A percentile compares a stretch with the other conserved stretches of the same genome.
Conservation (phyloP, 192 early-diverging fungal genomes). For the Podila epicladia region DNA sequence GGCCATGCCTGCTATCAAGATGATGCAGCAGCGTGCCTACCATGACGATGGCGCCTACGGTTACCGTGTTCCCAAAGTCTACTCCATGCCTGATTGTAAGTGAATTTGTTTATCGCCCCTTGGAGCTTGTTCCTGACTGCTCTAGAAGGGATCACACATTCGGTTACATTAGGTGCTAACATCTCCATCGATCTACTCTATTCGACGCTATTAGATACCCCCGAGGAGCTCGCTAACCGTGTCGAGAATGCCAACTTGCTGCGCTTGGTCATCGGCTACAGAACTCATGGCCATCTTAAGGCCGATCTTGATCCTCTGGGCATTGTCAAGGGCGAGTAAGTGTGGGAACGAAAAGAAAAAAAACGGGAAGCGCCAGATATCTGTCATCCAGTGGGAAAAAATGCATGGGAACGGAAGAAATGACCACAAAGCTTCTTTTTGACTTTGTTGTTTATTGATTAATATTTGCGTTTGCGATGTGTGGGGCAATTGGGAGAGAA, state of each 20-base stretch:
- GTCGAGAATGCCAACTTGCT: constrained; percentile 85
- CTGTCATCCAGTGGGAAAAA: not conserved
- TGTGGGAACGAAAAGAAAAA: not conserved
- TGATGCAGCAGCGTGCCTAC: constrained; percentile 60
- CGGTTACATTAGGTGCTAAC: not conserved
- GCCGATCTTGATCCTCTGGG: constrained; percentile 90
- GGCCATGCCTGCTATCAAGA: constrained; percentile 12
- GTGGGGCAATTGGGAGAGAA: no score
- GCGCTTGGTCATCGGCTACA: constrained; percentile 82
- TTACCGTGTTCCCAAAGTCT: constrained; percentile 80
- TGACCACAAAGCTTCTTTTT: no score
- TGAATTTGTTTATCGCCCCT: constrained; percentile 6
- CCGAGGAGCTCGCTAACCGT: constrained; percentile 84
- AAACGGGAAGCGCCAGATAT: not conserved
- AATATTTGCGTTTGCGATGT: no score
- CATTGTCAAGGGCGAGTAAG: constrained; percentile 74
- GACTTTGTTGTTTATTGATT: no score
- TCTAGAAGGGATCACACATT: no score
- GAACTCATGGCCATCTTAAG: constrained; percentile 82
- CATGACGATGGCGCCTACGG: constrained; percentile 89
- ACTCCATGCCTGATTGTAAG: constrained; percentile 81
- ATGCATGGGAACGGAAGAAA: not conserved
- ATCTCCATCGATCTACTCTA: not conserved
- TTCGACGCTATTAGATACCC: constrained; percentile 60
- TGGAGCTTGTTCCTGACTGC: no score